Conservation (phyloP, 2,329 filamentous ascomycete species). For the Aspergillus sp. region DNA sequence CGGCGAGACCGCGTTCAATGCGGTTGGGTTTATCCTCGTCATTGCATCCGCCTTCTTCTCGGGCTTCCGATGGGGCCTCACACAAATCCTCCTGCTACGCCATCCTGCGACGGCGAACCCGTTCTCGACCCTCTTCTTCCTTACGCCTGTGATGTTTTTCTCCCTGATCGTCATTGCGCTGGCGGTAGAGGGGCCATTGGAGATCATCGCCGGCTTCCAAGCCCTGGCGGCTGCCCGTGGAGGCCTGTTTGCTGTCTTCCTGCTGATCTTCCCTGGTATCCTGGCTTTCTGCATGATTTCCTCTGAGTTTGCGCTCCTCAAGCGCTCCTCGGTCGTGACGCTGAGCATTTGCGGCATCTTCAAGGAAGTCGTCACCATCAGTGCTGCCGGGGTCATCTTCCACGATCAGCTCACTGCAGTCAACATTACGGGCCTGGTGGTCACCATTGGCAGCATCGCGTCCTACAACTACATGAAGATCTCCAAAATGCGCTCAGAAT, state of each 20-base stretch:
- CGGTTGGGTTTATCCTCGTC: slow-evolving; percentile 84
- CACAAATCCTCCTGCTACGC: slow-evolving; percentile 88
- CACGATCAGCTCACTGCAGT: slow-evolving; percentile 82
- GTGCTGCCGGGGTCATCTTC: slow-evolving; percentile 82
- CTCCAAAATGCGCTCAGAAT: slow-evolving; percentile 79
- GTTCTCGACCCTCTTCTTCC: slow-evolving; percentile 94
- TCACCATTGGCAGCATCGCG: slow-evolving; percentile 83
- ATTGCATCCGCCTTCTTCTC: slow-evolving; percentile 94
- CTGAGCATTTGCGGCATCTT: slow-evolving; percentile 97
- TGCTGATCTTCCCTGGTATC: slow-evolving; percentile 84
- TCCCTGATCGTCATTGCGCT: slow-evolving; percentile 78
- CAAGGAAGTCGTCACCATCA: slow-evolving; percentile 97
- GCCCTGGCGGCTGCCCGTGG: slow-evolving; percentile 70
- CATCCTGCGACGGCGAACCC: slow-evolving; percentile 95
- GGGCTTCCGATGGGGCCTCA: slow-evolving; percentile 97
- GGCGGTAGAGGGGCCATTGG: slow-evolving; percentile 76
- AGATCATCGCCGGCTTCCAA: slow-evolving; percentile 66
- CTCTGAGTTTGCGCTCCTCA: slow-evolving; percentile 90
- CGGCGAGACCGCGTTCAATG: slow-evolving; percentile 86
- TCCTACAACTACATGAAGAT: slow-evolving; percentile 97
- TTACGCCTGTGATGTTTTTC: slow-evolving; percentile 95
- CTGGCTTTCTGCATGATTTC: slow-evolving; percentile 97
- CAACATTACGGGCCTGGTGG: slow-evolving; percentile 82
- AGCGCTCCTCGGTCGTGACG: slow-evolving; percentile 94
- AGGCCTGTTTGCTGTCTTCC: slow-evolving; percentile 62